Percentiles rank a stretch among this genome's conserved stretches.
These are phyloP conservation scores for Ottelia alismoides DNA, from an alignment of 106 monocot species.

Conservation along the genomic window DNA sequence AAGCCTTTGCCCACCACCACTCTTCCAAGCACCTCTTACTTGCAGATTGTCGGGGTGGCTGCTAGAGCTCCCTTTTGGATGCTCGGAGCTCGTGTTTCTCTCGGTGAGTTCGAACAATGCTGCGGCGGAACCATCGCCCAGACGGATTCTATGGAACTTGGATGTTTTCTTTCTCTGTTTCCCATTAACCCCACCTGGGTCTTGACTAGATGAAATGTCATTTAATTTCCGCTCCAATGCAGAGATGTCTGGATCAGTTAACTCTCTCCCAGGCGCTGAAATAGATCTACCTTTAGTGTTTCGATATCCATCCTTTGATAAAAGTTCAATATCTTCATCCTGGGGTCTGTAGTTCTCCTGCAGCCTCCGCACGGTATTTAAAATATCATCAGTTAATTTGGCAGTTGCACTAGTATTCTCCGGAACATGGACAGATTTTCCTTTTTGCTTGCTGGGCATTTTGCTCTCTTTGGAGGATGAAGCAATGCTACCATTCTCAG, in stretches of 20 bases:
- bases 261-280: not conserved
- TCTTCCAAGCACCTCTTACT: conserved; percentile 65
- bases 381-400: conserved; percentile 30
- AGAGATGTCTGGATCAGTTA: conserved; percentile 1
- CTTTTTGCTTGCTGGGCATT: conserved; percentile 30
- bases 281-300: conserved; percentile 17
- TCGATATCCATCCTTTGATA: conserved; percentile 84
- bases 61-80: not conserved
- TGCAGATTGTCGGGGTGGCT: not conserved
- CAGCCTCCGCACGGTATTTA: conserved; percentile 44
- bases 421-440: conserved; percentile 9
- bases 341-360: conserved; percentile 30
- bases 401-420: conserved; percentile 14
- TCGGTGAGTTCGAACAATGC: conserved; percentile 25
- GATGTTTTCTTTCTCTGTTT: conserved; percentile 45
- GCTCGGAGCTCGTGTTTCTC: conserved; percentile 6
- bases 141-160: conserved; percentile 54
- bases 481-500: conserved; percentile 24
- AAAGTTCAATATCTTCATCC: conserved; percentile 38
- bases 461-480: conserved; percentile 11
- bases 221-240: not conserved
- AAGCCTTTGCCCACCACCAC: conserved; percentile 54
- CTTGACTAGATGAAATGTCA: not conserved
- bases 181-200: conserved; percentile 11
- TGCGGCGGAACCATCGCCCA: conserved; percentile 49